Base-by-base conservation (phyloP, 2,329 filamentous ascomycete genomes). In the Botrytis deweyae region DNA sequence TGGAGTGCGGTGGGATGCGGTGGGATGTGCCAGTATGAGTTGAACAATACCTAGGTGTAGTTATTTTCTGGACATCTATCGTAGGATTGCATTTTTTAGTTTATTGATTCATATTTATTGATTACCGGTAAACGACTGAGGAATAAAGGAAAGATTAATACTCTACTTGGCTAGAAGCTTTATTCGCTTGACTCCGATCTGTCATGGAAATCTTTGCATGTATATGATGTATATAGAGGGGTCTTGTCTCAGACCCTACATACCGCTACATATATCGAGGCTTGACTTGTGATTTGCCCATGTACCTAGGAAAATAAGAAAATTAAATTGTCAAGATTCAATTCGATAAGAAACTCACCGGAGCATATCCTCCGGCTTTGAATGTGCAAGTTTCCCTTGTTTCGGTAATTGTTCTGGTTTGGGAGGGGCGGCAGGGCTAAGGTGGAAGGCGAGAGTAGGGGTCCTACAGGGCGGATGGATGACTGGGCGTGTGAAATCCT, bases 341-440 rank as follows among this genome's bases (percentile, higher is more conserved):
- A 63, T 64, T 64, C 36, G 38, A 29, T 44, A 33, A 44, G 29
- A 29, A 29, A 58, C n/a, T 64, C 0, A 18, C 36, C 70, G 70
- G 70, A 72, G 70, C 44, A 72, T 58, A 72, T 46, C 36, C 61
- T 72, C 61, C 70, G 62, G 36, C 16, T 14, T 40, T 9, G 22
- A 4, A 22, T 10, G 22, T 42, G 12, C 22, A 62, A 38, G 40
- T 38, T 38, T 38, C 59, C 59, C 22, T 62, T 25, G 22, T 63
- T 44, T 64, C n/a, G 25, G 62, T 44, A 64, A 29, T 42, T n/a
- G n/a, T n/a, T 4, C 62, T 64, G 40, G 10, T 64, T 64, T 64
- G 40, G 62, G 62, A 64, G 38, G 38, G 62, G 38, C 61, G 8
- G 25, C 61, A 40, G 38, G 38, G 61, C 36, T 63, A 40, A 18